These are phyloP conservation scores for Xerocomus spinulosus DNA, from an alignment of 768 basidiomycete genomes.

Conservation along the genomic window DNA sequence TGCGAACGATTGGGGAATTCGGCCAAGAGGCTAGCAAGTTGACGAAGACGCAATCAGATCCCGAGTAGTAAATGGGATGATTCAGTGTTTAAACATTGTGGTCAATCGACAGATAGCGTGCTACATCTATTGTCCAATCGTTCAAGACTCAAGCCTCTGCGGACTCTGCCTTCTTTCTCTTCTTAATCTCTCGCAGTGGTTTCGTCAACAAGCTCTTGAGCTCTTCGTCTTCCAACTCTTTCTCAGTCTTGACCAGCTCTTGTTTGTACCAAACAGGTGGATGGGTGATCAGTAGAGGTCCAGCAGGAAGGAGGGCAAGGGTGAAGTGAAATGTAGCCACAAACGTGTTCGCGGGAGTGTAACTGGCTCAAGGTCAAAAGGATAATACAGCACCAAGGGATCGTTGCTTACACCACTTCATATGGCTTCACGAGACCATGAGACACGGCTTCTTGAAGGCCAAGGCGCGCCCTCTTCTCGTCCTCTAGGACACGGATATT, in stretches of 20 bases:
- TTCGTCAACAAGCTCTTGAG: slow-evolving; percentile 73
- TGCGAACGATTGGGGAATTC: slow-evolving; percentile 78
- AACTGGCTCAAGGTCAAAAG: slow-evolving; percentile 49
- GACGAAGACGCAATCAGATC: neutral
- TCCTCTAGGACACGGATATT: slow-evolving; percentile 92
- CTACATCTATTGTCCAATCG: slow-evolving; percentile 18
- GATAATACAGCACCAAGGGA: neutral
- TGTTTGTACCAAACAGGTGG: slow-evolving; percentile 91
- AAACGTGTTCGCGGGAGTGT: slow-evolving; percentile 76
- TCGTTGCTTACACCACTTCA: slow-evolving; percentile 75
- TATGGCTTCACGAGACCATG: slow-evolving; percentile 93
- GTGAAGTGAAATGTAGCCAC: slow-evolving; percentile 98
- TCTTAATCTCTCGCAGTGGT: slow-evolving; percentile 84
- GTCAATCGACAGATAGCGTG: slow-evolving; percentile 14
- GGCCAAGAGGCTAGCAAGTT: slow-evolving; percentile 54
- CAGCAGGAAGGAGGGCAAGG: slow-evolving; percentile 85
- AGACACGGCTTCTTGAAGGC: slow-evolving; percentile 92
- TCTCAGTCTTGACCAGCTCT: slow-evolving; percentile 85
- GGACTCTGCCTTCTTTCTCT: slow-evolving; percentile 76
- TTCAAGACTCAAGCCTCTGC: slow-evolving; percentile 35
- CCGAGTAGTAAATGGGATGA: slow-evolving; percentile 3
- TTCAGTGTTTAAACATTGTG: slow-evolving; percentile 10
- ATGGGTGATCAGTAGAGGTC: slow-evolving; percentile 82
- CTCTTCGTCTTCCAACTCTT: slow-evolving; percentile 84
- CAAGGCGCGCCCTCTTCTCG: slow-evolving; percentile 93